Conservation (phyloP, 495 filamentous ascomycete species). For the Penicillium argentinense region DNA sequence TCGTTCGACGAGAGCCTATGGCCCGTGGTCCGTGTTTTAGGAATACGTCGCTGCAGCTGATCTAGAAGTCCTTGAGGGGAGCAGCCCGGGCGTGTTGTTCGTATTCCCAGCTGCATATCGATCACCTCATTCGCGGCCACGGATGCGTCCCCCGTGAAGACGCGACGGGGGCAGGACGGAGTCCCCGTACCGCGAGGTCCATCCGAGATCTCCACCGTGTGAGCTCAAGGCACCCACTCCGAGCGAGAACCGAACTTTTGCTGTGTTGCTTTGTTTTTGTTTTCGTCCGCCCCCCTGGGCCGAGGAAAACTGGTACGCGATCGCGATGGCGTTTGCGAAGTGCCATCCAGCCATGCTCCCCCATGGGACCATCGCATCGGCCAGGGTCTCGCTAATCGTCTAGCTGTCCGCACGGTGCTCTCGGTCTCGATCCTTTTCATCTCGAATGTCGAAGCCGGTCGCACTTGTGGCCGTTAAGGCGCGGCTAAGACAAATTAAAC, state of each 20-base stretch:
- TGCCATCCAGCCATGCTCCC: too few relatives aligned
- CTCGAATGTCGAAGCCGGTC: slow-evolving; percentile 5
- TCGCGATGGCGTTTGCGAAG: too few relatives aligned
- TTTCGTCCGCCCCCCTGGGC: background rate
- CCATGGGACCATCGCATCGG: too few relatives aligned
- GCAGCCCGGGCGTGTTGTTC: background rate
- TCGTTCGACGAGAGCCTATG: slow-evolving; percentile 25
- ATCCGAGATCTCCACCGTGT: slow-evolving; percentile 27
- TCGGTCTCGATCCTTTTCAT: background rate
- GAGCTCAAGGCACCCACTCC: slow-evolving; percentile 5
- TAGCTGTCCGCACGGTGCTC: too few relatives aligned
- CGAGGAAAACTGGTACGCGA: slow-evolving; percentile 12
- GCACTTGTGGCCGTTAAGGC: slow-evolving; percentile 1
- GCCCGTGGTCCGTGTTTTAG: slow-evolving; percentile 35
- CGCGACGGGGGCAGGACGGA: slow-evolving; percentile 9
- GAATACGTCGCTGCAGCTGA: slow-evolving; percentile 12
- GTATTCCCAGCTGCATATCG: background rate
- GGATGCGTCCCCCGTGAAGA: background rate
- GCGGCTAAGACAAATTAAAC: slow-evolving; percentile 10
- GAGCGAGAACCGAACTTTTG: slow-evolving; percentile 8
- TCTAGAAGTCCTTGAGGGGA: slow-evolving; percentile 4
- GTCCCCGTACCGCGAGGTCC: slow-evolving; percentile 16
- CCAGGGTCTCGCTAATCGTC: too few relatives aligned
- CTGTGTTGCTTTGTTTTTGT: slow-evolving; percentile 10
- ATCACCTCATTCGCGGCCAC: background rate